These are phyloP conservation scores for Talaromyces funiculosus DNA, from an alignment of 2,329 filamentous ascomycete genomes.

Conservation along the genomic window DNA sequence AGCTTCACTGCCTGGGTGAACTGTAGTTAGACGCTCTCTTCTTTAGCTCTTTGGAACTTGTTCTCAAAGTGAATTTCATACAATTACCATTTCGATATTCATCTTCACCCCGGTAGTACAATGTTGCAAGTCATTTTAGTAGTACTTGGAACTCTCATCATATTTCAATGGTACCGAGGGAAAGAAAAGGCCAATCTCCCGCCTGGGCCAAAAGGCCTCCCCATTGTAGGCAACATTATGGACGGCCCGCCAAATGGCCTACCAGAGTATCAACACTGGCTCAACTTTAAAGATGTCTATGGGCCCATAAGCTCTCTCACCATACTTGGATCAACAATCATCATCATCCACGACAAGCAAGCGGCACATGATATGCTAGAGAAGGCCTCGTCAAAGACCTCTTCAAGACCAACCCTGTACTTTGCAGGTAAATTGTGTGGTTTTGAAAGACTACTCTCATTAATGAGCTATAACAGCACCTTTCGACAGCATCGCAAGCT, in stretches of 20 bases:
- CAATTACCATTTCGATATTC: neutral
- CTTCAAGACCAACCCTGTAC: conserved; percentile 24
- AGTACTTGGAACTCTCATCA: neutral
- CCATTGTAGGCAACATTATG: conserved; percentile 46
- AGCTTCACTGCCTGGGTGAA: neutral
- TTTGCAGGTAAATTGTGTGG: conserved; percentile 38
- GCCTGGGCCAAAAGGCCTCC: conserved; percentile 46
- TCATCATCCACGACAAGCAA: conserved; percentile 31
- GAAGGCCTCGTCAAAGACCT: conserved; percentile 24
- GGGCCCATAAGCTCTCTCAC: conserved; percentile 35
- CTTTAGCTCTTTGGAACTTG: neutral
- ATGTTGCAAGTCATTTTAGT: neutral
- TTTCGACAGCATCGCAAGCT: conserved; percentile 43
- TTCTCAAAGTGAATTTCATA: neutral
- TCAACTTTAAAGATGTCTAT: conserved; percentile 39
- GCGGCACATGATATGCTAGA: conserved; percentile 30
- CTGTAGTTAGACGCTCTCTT: neutral
- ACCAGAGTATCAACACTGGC: conserved; percentile 40
- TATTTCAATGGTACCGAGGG: neutral
- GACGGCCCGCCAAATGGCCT: conserved; percentile 41
- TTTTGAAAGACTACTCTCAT: conserved; percentile 33
- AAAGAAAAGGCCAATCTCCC: conserved; percentile 27
- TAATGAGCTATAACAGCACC: conserved; percentile 31
- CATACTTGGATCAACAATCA: conserved; percentile 30
- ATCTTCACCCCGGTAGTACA: neutral